These are phyloP conservation scores for Beauveria sp. DNA, from an alignment of 2,329 filamentous ascomycete genomes.

Conservation along the genomic window DNA sequence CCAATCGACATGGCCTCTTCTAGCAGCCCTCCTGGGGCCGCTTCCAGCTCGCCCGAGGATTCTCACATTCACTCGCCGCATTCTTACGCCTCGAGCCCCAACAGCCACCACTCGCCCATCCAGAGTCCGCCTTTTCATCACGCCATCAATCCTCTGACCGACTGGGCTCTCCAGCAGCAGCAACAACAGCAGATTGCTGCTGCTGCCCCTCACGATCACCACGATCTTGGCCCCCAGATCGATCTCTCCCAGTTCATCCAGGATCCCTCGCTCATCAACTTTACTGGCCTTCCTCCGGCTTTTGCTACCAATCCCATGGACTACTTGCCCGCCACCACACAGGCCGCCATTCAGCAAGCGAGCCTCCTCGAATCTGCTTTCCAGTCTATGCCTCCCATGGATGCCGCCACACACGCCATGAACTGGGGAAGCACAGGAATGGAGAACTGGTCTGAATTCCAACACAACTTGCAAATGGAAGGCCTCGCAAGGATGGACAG, in stretches of 20 bases:
- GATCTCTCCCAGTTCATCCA: constrained; percentile 49
- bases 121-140: constrained; percentile 50
- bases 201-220: constrained; percentile 18
- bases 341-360: constrained; percentile 51
- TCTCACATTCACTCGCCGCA: constrained; percentile 40
- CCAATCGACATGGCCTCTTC: constrained; percentile 44
- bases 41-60: constrained; percentile 44
- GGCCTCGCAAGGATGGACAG: constrained; percentile 31
- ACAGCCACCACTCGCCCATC: constrained; percentile 40
- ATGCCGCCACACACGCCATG: constrained; percentile 46
- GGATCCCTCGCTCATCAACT: constrained; percentile 49
- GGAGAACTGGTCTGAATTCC: constrained; percentile 75
- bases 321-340: constrained; percentile 55
- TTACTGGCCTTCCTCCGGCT: constrained; percentile 40
- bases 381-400: constrained; percentile 47
- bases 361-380: constrained; percentile 59
- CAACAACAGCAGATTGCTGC: constrained; percentile 27
- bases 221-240: constrained; percentile 28
- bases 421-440: constrained; percentile 56
- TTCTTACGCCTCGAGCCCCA: constrained; percentile 43
- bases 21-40: constrained; percentile 34
- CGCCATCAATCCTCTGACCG: constrained; percentile 45
- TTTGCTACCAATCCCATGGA: constrained; percentile 51
- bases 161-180: constrained; percentile 55
- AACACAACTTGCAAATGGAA: constrained; percentile 50